Conservation (phyloP, 2,329 filamentous ascomycete genomes). For the Xylariaceae sp. region DNA sequence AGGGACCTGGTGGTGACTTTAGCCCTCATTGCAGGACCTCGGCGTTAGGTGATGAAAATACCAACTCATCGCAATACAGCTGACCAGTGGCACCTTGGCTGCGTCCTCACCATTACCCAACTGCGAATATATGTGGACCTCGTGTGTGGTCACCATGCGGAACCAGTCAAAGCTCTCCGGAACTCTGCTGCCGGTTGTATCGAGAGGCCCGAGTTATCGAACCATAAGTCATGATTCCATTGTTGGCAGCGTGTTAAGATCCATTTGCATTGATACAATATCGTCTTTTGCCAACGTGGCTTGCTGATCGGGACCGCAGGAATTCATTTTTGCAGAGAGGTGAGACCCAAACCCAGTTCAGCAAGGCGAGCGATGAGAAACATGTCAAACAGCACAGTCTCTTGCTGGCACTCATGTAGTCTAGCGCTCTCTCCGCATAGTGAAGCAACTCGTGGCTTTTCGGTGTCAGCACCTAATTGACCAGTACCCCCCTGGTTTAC, state of each 20-base stretch:
- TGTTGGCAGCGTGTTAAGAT: slow-evolving; percentile 41
- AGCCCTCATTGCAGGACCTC: slow-evolving; percentile 13
- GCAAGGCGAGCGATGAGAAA: slow-evolving; percentile 30
- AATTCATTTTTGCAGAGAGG: too few species aligned
- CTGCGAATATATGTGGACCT: slow-evolving; percentile 34
- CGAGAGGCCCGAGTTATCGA: slow-evolving; percentile 34
- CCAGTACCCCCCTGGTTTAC: slow-evolving; percentile 9
- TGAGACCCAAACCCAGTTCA: too few species aligned
- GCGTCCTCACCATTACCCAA: slow-evolving; percentile 30
- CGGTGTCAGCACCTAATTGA: slow-evolving; percentile 12
- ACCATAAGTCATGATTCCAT: slow-evolving; percentile 37
- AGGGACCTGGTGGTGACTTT: slow-evolving; percentile 30
- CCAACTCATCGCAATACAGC: slow-evolving; percentile 10
- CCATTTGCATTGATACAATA: slow-evolving; percentile 32
- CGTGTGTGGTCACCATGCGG: slow-evolving; percentile 31
- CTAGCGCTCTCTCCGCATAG: slow-evolving; percentile 21
- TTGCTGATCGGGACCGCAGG: slow-evolving; percentile 40
- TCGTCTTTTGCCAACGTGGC: slow-evolving; percentile 42
- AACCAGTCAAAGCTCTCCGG: slow-evolving; percentile 24
- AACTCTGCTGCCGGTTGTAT: slow-evolving; percentile 32
- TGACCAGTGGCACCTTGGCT: slow-evolving; percentile 11
- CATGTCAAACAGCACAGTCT: slow-evolving; percentile 35
- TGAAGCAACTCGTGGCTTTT: slow-evolving; percentile 28
- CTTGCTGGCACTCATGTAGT: slow-evolving; percentile 30
- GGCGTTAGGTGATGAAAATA: not conserved